These are phyloP conservation scores for Lolium rigidum DNA, from an alignment of 176 grass and related monocot genomes.

Conservation along the genomic window DNA sequence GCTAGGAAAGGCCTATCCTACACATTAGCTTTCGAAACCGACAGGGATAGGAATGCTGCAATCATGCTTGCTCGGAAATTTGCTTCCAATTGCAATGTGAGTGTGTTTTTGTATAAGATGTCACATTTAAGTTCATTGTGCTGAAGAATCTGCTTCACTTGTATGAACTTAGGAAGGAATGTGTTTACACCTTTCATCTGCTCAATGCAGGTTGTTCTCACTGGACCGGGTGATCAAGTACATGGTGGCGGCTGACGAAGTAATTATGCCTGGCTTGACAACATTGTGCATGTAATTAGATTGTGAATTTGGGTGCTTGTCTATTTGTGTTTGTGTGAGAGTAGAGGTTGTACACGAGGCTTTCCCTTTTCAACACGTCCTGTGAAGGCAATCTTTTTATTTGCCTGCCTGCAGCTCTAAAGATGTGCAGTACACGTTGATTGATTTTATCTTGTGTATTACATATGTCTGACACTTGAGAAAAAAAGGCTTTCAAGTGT, in stretches of 20 bases:
- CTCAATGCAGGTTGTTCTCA: conserved; percentile 61
- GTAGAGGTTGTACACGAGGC: conserved; percentile 46
- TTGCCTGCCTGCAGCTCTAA: conserved; percentile 44
- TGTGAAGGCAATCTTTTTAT: conserved; percentile 68
- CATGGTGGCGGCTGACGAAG: conserved; percentile 38
- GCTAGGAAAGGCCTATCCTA: conserved; percentile 69
- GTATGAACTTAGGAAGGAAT: not conserved
- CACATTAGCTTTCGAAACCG: conserved; percentile 81
- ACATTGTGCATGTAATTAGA: conserved; percentile 50
- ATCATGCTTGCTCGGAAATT: conserved; percentile 91
- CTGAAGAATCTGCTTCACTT: not conserved
- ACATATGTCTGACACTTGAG: conserved; percentile 13
- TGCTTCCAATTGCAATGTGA: conserved; percentile 87
- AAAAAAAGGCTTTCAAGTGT: not conserved
- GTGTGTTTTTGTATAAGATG: not conserved
- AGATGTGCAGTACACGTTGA: conserved; percentile 33
- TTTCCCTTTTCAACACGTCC: conserved; percentile 45
- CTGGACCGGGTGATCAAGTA: conserved; percentile 68
- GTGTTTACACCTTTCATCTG: not conserved
- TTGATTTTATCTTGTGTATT: conserved; percentile 15
- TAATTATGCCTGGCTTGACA: conserved; percentile 13
- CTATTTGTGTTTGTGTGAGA: conserved; percentile 44
- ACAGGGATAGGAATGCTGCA: conserved; percentile 90
- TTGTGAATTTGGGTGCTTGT: conserved; percentile 56
- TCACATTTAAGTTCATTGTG: not conserved